These are phyloP conservation scores for Canariomyces notabilis DNA, from an alignment of 2,329 filamentous ascomycete species.

Conservation along the genomic window DNA sequence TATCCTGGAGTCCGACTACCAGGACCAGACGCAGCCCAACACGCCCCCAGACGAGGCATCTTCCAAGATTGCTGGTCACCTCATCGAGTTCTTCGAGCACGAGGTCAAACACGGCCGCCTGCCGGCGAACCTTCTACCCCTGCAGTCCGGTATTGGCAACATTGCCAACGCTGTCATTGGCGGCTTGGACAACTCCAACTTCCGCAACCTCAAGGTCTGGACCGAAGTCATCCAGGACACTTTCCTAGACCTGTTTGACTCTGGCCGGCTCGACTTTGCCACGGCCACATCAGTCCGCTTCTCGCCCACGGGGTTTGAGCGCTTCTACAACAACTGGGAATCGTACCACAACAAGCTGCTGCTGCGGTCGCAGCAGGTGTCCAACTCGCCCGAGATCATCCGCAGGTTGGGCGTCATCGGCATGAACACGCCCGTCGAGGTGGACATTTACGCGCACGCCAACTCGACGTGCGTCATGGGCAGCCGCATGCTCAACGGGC, in stretches of 20 bases:
- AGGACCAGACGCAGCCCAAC: constrained; percentile 70
- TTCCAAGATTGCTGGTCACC: constrained; percentile 66
- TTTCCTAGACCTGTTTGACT: constrained; percentile 89
- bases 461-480: constrained; percentile 90
- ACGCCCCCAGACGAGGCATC: constrained; percentile 69
- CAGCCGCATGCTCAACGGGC: constrained; percentile 78
- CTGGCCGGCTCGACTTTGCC: constrained; percentile 79
- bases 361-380: constrained; percentile 80
- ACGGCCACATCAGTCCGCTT: constrained; percentile 88
- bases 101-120: constrained; percentile 75
- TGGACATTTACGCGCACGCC: constrained; percentile 91
- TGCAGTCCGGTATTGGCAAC: constrained; percentile 88
- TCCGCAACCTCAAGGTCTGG: constrained; percentile 86
- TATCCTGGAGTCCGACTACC: constrained; percentile 79
- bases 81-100: constrained; percentile 81
- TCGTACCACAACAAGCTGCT: constrained; percentile 75
- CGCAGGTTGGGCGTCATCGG: constrained; percentile 80
- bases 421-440: constrained; percentile 93
- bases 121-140: constrained; percentile 68
- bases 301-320: constrained; percentile 84
- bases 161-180: constrained; percentile 90
- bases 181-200: constrained; percentile 74
- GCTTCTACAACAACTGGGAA: constrained; percentile 85
- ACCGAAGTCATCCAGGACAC: constrained; percentile 90
- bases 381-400: constrained; percentile 88